Evolutionary conservation across 345 rosid genomes (phyloP).

Genomic region (Salix koriyanagi): DNA sequence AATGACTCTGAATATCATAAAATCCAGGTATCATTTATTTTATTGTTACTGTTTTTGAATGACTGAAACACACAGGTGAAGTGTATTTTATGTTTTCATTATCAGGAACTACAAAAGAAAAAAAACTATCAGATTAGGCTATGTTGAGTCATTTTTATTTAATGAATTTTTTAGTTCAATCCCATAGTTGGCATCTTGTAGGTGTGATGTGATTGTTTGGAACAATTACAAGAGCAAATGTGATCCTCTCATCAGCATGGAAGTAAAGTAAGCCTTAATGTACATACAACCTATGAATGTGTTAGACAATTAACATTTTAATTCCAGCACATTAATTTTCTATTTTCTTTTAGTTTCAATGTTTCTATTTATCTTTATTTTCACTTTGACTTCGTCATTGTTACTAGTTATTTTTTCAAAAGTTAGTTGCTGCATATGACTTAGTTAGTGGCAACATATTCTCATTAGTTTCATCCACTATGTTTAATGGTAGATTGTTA

Average conservation of each 20-base stretch:
- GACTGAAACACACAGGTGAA: neutral
- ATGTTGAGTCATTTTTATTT: neutral
- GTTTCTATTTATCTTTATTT: too few species aligned
- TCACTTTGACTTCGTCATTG: too few species aligned
- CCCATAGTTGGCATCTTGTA: constrained; percentile 22
- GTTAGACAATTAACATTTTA: too few species aligned
- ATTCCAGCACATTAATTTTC: too few species aligned
- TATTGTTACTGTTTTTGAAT: neutral
- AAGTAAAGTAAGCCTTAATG: constrained; percentile 65
- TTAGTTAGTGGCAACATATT: too few species aligned
- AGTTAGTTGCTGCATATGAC: too few species aligned
- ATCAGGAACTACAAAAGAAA: neutral
- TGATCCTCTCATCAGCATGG: constrained; percentile 72
- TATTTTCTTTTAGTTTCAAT: too few species aligned
- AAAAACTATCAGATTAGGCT: neutral
- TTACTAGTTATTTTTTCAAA: too few species aligned
- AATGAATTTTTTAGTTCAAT: neutral
- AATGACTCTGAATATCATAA: constrained; percentile 88
- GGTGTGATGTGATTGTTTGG: constrained; percentile 87
- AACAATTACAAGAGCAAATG: constrained; percentile 89
- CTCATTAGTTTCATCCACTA: too few species aligned
- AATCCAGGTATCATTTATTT: constrained; percentile 60
- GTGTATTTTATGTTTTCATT: neutral
- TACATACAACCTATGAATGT: neutral
- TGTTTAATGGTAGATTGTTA: too few species aligned